Base-by-base conservation (phyloP, 2,329 filamentous ascomycete genomes). In the Fusarium pseudograminearum region DNA sequence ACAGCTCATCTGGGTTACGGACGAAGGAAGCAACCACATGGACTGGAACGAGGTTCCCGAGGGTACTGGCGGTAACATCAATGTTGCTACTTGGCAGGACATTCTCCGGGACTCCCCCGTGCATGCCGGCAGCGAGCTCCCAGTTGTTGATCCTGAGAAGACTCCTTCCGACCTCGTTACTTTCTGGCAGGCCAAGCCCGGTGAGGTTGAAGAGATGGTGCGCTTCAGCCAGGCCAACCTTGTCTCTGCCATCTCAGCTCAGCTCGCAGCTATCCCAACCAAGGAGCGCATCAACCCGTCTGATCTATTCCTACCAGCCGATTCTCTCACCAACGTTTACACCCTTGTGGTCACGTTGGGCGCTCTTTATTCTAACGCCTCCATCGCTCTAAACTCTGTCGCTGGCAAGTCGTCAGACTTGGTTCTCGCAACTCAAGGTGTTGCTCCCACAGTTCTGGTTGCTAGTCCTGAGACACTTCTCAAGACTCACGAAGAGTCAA, bases 1-100 rank as follows among this genome's bases (percentile, higher is more conserved):
- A 65, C 89, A 94, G 72, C 85, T 97, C 33, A 87, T 98, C 73
- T 98, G 94, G 93, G 94, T 98, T 15, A 93, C 97, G 7, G 95
- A 98, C 74, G 88, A 93, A 76, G 93, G 93, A 42, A 98, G 90
- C 82, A 89, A 89, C 73, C 95, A 98, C 77, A 91, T 99, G 86
- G 94, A 97, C 80, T 99, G 95, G 94, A 94, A 93, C 73, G 93
- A 95, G 77, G 88, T 94, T 4, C 94, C 94, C 14, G 87, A 91
- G 75, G 91, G 92, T 53, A 90, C 91, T 59, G 91, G 91, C 18
- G 88, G 91, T 60, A 89, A 86, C 66, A 85, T 97, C 65, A 92
- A 92, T 58, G 92, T 98, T 18, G 88, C 90, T n/a, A 96, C 95
- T 16, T 99, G 95, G 94, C 93, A 97, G 75, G 93, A 98, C 63